Conservation (phyloP, 176 grass and related monocot species). For the bread wheat (Triticum aestivum) region DNA sequence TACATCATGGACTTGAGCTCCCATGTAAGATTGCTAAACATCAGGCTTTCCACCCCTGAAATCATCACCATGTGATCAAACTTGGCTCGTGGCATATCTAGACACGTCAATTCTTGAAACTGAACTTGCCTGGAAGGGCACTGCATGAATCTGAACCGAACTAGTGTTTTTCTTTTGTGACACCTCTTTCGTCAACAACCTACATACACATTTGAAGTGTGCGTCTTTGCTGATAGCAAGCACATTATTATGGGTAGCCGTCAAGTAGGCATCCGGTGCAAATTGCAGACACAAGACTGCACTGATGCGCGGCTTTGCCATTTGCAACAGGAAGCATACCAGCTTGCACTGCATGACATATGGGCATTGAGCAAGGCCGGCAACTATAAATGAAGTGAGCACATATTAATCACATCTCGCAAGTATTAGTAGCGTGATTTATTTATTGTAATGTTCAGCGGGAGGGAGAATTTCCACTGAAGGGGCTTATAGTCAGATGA, state of each 20-base stretch:
- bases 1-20: neutral
- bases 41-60: neutral
- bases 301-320: neutral
- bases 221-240: neutral
- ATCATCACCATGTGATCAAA: conserved; percentile 2
- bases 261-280: neutral
- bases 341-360: neutral
- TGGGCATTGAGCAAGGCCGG: neutral
- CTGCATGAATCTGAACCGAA: neutral
- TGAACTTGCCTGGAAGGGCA: neutral
- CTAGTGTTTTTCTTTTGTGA: neutral
- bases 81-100: neutral
- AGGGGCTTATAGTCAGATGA: neutral
- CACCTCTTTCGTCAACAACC: neutral
- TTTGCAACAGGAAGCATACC: conserved; percentile 6
- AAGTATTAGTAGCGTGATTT: neutral
- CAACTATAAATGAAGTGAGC: neutral
- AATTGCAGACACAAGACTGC: neutral
- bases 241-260: neutral
- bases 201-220: neutral
- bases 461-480: no score
- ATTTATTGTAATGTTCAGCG: no score
- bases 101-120: neutral
- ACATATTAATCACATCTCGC: neutral
- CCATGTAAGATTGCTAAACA: neutral